These are phyloP conservation scores for Microglena sp. DNA, from an alignment of 139 green algal species.

Conservation along the genomic window DNA sequence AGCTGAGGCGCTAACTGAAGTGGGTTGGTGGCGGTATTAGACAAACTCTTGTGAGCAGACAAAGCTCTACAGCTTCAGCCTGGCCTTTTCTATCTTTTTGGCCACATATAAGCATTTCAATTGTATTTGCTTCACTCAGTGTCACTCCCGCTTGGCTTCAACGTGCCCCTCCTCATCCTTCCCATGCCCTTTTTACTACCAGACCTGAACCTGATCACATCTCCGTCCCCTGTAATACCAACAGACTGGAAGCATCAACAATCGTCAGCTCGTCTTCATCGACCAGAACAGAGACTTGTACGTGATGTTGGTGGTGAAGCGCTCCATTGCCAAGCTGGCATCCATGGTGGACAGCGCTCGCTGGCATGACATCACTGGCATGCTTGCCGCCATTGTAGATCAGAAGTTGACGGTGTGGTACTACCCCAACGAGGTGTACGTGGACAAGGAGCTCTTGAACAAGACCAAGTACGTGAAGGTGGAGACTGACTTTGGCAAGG, in stretches of 20 bases:
- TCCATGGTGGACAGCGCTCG: constrained; percentile 46
- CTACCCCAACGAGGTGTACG: constrained; percentile 53
- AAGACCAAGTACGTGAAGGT: constrained; percentile 35
- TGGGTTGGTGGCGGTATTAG: too few relatives aligned
- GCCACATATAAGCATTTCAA: too few relatives aligned
- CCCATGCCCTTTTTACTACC: too few relatives aligned
- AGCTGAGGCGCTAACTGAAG: too few relatives aligned
- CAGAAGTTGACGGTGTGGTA: constrained; percentile 57
- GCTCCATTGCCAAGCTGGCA: constrained; percentile 47
- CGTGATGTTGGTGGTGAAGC: constrained; percentile 36
- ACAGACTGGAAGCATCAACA: constrained; percentile 27
- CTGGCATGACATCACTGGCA: constrained; percentile 57
- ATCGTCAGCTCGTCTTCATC: constrained; percentile 56
- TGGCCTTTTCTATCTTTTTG: too few relatives aligned
- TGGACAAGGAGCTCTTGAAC: constrained; percentile 54
- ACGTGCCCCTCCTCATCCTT: too few relatives aligned
- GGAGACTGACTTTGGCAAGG: constrained; percentile 41
- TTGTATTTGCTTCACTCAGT: too few relatives aligned
- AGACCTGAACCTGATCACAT: too few relatives aligned
- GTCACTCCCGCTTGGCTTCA: too few relatives aligned
- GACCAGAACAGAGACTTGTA: constrained; percentile 68
- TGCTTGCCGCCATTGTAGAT: constrained; percentile 60
- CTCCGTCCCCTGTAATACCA: neutral
- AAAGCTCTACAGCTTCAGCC: too few relatives aligned
- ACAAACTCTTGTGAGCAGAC: too few relatives aligned